Evolutionary conservation across 2,329 filamentous ascomycete species (phyloP).

Genomic region (Verruconis gallopava): DNA sequence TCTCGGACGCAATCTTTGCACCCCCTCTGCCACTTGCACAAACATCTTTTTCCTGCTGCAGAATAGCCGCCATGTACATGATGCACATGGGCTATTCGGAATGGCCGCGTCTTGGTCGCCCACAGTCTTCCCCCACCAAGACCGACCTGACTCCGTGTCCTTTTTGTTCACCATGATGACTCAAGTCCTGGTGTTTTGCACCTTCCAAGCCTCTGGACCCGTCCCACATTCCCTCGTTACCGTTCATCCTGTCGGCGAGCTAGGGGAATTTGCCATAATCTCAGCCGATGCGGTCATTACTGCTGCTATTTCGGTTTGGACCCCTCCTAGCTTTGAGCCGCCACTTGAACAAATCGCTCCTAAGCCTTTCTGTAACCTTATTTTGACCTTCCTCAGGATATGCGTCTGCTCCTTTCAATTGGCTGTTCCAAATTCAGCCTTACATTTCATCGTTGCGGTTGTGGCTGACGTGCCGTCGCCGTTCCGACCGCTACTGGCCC

Average conservation of each 20-base stretch:
- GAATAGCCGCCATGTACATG: no score
- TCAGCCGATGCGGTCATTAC: not conserved
- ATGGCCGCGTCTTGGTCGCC: not conserved
- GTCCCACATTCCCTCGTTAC: not conserved
- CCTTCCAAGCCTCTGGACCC: not conserved
- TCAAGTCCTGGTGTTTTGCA: not conserved
- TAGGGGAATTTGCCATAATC: not conserved
- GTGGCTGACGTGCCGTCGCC: not conserved
- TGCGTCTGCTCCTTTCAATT: not conserved
- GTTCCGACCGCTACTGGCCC: not conserved
- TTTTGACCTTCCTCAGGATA: not conserved
- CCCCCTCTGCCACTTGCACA: not conserved
- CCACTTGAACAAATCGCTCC: not conserved
- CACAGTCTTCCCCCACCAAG: not conserved
- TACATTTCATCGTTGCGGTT: not conserved
- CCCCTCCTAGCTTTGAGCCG: not conserved
- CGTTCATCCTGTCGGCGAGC: not conserved
- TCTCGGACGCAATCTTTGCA: no score
- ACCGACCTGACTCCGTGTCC: not conserved
- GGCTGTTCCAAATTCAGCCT: not conserved
- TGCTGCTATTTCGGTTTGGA: not conserved
- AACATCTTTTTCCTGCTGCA: no score
- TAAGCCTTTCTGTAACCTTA: constrained; percentile 1
- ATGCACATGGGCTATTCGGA: not conserved
- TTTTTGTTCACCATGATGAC: not conserved